Evolutionary conservation across 1,139 yeast genomes (phyloP), one percentile per base, ranked within the genome.

Genomic region (Diutina pseudorugosa): DNA sequence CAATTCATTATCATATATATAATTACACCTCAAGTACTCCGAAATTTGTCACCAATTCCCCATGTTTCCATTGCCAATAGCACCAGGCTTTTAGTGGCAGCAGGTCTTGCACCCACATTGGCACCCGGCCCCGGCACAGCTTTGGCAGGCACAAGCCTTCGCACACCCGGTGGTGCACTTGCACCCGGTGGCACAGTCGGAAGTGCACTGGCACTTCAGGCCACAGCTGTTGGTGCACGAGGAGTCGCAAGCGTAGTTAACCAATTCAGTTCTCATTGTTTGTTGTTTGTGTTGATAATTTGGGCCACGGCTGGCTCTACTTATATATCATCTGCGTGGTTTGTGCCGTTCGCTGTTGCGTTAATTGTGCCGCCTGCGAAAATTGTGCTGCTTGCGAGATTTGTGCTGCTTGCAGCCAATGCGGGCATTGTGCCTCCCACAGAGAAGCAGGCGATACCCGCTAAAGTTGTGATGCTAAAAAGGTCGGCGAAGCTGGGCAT

Each of bases 181-280:
- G 19, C 47, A 43, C 19, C 25, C 19, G 33, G 47, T 43, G n/a
- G 47, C 47, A 43, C 47, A 43, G 33, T 43, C 47, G 2, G 47
- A 43, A 11, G 30, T 19, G 25, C 47, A 43, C 23, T 5, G 19
- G 25, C 47, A 43, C 12, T 25, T 25, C 16, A 14, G 18, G 25
- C 47, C 47, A 21, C 47, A 43, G 19, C n/a, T 23, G 19, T 25
- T 25, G 25, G 47, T 23, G 25, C 47, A 43, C 18, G 47, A 43
- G 25, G 47, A 23, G 47, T 43, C 47, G 25, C 47, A 43, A 43
- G 47, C 47, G 25, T 21, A 43, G 47, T 43, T 43, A 23, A 43
- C 20, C 47, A 43, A 21, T 43, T 43, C 33, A 43, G 30, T 14
- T 43, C 47, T 43, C 47, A 43, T 43, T 30, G 4, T 30, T n/a